phyloP scores from a whole-genome alignment of 306 rosid species.

The Cyclanthera cordifolia region DNA sequence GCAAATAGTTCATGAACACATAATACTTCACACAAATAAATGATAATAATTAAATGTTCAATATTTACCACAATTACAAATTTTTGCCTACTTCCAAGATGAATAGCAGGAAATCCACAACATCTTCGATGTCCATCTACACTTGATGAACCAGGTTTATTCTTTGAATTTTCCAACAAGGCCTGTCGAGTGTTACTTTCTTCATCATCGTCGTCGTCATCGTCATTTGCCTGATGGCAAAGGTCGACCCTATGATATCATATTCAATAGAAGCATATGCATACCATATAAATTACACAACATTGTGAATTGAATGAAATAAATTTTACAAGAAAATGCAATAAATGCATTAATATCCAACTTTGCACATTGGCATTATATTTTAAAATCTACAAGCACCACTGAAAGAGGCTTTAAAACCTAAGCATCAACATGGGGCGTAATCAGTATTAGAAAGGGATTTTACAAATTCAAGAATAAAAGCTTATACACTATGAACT shows the following conservation, averaged over 20 bases:
- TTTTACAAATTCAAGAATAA: background rate
- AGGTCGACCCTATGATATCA: conserved; percentile 61
- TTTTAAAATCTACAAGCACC: background rate
- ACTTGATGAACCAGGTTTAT: conserved; percentile 22
- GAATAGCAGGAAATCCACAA: conserved; percentile 44
- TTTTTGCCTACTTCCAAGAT: conserved; percentile 50
- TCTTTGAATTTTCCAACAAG: conserved; percentile 35
- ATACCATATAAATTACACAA: conserved; percentile 21
- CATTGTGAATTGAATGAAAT: background rate
- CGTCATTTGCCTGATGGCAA: conserved; percentile 67
- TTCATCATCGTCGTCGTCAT: conserved; percentile 48
- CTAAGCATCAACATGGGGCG: background rate
- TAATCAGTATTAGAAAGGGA: background rate
- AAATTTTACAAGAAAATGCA: background rate
- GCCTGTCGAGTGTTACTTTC: conserved; percentile 32
- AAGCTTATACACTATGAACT: background rate
- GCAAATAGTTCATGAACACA: background rate
- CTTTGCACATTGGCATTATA: background rate
- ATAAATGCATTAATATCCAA: background rate
- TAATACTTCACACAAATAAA: background rate
- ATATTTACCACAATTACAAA: conserved; percentile 41
- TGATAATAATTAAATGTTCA: background rate
- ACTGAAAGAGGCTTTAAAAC: conserved; percentile 4
- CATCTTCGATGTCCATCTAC: conserved; percentile 29
- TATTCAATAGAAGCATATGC: conserved; percentile 22